Conservation (phyloP, 208 protist species). For the Blechomonas ayalai region DNA sequence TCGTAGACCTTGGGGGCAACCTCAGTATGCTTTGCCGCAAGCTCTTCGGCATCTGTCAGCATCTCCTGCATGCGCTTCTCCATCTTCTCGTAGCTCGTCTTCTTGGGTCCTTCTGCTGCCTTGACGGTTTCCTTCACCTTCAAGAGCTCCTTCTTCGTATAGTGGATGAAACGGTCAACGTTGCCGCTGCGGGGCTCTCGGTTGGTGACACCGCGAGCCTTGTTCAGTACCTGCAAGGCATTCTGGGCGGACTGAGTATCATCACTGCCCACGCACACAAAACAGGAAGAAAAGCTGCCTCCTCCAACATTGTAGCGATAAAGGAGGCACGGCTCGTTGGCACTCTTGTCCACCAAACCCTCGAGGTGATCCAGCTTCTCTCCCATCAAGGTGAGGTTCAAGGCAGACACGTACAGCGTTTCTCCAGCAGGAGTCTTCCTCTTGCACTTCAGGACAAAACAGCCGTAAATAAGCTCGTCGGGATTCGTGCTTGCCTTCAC, state of each 20-base stretch:
- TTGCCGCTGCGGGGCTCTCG: constrained; percentile 67
- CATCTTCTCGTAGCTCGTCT: constrained; percentile 26
- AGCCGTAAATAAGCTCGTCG: constrained; percentile 48
- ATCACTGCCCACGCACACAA: constrained; percentile 24
- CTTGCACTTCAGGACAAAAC: constrained; percentile 59
- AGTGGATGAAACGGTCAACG: constrained; percentile 68
- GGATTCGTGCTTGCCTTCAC: constrained; percentile 24
- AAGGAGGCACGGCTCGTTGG: constrained; percentile 25
- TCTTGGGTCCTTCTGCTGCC: constrained; percentile 25
- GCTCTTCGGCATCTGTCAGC: constrained; percentile 64
- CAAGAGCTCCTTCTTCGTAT: constrained; percentile 50
- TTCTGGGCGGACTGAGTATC: constrained; percentile 14
- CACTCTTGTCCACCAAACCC: constrained; percentile 39
- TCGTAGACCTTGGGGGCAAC: constrained; percentile 42
- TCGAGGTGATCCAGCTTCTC: constrained; percentile 36
- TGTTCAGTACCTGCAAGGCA: constrained; percentile 19
- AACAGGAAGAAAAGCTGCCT: constrained; percentile 32
- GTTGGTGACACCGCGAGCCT: constrained; percentile 47
- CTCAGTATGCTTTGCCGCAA: constrained; percentile 29
- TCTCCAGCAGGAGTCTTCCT: constrained; percentile 21
- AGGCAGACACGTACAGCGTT: constrained; percentile 55
- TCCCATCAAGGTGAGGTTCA: constrained; percentile 41
- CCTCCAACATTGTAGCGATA: constrained; percentile 72
- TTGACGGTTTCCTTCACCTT: constrained; percentile 33
- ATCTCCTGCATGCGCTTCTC: constrained; percentile 66